Conservation (phyloP, 106 monocot genomes). For the Dactylorhiza incarnata region DNA sequence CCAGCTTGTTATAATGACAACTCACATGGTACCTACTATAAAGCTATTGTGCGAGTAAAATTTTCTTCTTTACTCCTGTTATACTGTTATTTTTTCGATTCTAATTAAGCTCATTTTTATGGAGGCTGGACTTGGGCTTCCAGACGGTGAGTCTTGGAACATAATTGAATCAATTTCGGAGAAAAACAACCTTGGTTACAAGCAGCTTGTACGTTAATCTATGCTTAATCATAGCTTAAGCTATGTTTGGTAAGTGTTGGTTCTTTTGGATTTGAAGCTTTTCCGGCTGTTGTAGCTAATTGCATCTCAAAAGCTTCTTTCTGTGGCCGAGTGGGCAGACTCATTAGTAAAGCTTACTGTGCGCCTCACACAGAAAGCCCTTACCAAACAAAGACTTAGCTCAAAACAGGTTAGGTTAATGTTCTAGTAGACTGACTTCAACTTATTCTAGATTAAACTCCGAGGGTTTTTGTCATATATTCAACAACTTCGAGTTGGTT, state of each 20-base stretch:
- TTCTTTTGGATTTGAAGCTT: not conserved
- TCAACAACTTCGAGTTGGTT: constrained; percentile 82
- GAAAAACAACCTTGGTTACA: constrained; percentile 93
- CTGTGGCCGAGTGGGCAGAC: not conserved
- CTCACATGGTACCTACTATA: constrained; percentile 72
- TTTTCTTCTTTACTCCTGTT: constrained; percentile 1
- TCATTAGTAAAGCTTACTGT: not conserved
- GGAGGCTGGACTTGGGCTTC: constrained; percentile 89
- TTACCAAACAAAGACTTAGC: not conserved
- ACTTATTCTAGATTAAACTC: constrained; percentile 65
- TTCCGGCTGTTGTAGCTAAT: not conserved
- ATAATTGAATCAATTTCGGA: constrained; percentile 89
- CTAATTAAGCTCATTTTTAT: constrained; percentile 8
- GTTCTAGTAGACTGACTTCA: constrained; percentile 3
- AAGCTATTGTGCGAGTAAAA: not conserved
- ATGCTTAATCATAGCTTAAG: not conserved
- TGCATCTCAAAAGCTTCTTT: not conserved
- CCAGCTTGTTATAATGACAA: constrained; percentile 74
- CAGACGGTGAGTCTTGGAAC: constrained; percentile 78
- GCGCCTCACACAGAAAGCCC: not conserved
- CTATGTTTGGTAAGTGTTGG: not conserved
- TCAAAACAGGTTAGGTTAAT: not conserved
- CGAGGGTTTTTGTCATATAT: constrained; percentile 87
- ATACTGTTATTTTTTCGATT: not conserved
- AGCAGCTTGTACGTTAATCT: constrained; percentile 68